These are phyloP conservation scores for Beauveria asiatica DNA, from an alignment of 2,329 filamentous ascomycete genomes.

Conservation along the genomic window DNA sequence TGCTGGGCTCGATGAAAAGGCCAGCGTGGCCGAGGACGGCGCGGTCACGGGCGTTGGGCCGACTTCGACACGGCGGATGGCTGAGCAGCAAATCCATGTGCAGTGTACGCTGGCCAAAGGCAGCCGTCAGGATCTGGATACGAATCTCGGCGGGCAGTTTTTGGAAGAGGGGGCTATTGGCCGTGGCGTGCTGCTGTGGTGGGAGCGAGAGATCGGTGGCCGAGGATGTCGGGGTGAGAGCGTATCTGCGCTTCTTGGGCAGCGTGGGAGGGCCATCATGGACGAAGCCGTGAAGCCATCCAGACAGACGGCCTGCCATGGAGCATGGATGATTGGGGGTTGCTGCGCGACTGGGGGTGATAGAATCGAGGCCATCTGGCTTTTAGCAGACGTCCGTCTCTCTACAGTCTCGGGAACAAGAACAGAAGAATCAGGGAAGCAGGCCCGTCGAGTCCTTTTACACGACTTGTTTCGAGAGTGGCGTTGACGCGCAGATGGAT, in stretches of 20 bases:
- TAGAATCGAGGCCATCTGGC: neutral
- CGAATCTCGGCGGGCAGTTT: conserved; percentile 26
- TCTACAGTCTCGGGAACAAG: neutral
- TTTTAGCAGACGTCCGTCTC: neutral
- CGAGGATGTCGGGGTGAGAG: neutral
- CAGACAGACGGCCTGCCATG: conserved; percentile 1
- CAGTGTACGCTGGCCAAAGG: conserved; percentile 17
- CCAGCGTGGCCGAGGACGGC: neutral
- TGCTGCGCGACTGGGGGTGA: neutral
- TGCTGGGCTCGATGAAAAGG: neutral
- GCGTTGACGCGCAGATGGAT: conserved; percentile 2
- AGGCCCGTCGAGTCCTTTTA: conserved; percentile 4
- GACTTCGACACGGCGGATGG: conserved; percentile 7
- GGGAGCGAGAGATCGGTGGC: neutral
- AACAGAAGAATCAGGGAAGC: neutral
- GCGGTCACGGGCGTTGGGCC: neutral
- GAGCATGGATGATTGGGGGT: neutral
- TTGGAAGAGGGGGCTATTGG: conserved; percentile 21
- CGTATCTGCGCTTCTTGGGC: neutral
- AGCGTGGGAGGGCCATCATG: neutral
- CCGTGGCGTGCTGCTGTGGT: neutral
- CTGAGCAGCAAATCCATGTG: conserved; percentile 19
- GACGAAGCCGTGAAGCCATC: conserved; percentile 9
- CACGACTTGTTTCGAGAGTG: neutral
- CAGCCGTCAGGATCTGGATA: conserved; percentile 20